These are phyloP conservation scores for Diaporthe destruens DNA, from an alignment of 2,329 filamentous ascomycete genomes.

Conservation along the genomic window DNA sequence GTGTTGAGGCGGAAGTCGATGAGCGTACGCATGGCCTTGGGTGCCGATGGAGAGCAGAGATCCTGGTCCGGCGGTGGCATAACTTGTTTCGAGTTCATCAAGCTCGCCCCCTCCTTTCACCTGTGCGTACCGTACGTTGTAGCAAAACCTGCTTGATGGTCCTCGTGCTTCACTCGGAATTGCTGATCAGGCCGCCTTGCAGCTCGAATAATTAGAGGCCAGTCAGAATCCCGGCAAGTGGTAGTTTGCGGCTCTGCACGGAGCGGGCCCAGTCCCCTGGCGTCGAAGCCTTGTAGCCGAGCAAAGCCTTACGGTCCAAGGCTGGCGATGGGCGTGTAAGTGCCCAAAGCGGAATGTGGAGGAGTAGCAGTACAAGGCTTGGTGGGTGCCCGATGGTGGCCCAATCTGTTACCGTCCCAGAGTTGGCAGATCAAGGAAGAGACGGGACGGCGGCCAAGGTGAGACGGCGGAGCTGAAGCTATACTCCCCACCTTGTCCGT, in stretches of 20 bases:
- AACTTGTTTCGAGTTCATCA: slow-evolving; percentile 29
- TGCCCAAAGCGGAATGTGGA: slow-evolving; percentile 25
- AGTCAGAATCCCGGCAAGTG: slow-evolving; percentile 21
- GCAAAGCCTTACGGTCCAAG: slow-evolving; percentile 23
- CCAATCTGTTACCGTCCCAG: slow-evolving; percentile 15
- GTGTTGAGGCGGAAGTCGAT: background rate
- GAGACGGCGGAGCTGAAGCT: slow-evolving; percentile 22
- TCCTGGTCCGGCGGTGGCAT: slow-evolving; percentile 12
- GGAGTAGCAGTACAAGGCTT: slow-evolving; percentile 7
- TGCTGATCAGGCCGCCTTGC: slow-evolving; percentile 32
- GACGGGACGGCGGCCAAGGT: slow-evolving; percentile 18
- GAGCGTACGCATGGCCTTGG: slow-evolving; percentile 23
- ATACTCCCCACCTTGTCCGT: slow-evolving; percentile 16
- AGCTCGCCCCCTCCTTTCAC: slow-evolving; percentile 5
- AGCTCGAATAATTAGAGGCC: slow-evolving; percentile 8
- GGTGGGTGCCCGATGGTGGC: slow-evolving; percentile 32
- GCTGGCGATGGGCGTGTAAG: slow-evolving; percentile 19
- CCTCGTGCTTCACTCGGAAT: slow-evolving; percentile 16
- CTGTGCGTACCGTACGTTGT: slow-evolving; percentile 12
- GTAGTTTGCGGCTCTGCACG: background rate
- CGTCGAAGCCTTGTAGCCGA: slow-evolving; percentile 11
- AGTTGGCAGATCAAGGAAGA: background rate
- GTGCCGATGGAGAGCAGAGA: slow-evolving; percentile 22
- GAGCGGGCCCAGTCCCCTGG: slow-evolving; percentile 3
- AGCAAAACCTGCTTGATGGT: slow-evolving; percentile 28